Conservation (phyloP, 1,139 yeast genomes). For the Geotrichum candidum region DNA sequence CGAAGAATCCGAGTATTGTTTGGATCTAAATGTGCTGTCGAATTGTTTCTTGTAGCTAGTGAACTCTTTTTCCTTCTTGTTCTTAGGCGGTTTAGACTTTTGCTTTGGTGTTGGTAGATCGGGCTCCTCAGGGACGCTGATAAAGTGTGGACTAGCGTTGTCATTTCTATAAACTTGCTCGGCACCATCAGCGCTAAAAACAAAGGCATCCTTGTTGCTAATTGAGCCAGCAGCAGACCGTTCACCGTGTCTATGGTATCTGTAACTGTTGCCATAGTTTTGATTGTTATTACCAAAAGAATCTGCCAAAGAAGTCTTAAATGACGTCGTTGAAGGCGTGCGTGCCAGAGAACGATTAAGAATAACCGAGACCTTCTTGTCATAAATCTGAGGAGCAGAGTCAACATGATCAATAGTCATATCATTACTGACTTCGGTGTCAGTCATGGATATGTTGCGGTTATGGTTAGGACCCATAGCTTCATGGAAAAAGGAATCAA, state of each 20-base stretch:
- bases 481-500: slow-evolving; percentile 86
- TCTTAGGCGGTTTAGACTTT: slow-evolving; percentile 6
- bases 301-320: slow-evolving; percentile 59
- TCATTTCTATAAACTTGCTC: not conserved
- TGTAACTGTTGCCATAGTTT: slow-evolving; percentile 2
- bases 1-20: not conserved
- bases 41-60: not conserved
- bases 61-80: slow-evolving; percentile 4
- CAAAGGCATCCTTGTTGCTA: not conserved
- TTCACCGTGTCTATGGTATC: not conserved
- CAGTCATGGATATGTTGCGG: slow-evolving; percentile 36
- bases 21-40: not conserved
- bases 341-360: slow-evolving; percentile 69
- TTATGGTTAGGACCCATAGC: slow-evolving; percentile 40
- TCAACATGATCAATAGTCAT: slow-evolving; percentile 45
- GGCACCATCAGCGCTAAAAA: slow-evolving; percentile 6
- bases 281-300: slow-evolving; percentile 28
- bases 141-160: not conserved
- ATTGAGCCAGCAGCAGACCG: slow-evolving; percentile 2
- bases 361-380: slow-evolving; percentile 69
- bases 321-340: slow-evolving; percentile 69
- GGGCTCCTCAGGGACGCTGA: slow-evolving; percentile 13
- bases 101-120: not conserved
- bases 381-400: slow-evolving; percentile 73
- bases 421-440: slow-evolving; percentile 40